Conservation (phyloP, 805 yeast genomes). For the Pichia heedii region DNA sequence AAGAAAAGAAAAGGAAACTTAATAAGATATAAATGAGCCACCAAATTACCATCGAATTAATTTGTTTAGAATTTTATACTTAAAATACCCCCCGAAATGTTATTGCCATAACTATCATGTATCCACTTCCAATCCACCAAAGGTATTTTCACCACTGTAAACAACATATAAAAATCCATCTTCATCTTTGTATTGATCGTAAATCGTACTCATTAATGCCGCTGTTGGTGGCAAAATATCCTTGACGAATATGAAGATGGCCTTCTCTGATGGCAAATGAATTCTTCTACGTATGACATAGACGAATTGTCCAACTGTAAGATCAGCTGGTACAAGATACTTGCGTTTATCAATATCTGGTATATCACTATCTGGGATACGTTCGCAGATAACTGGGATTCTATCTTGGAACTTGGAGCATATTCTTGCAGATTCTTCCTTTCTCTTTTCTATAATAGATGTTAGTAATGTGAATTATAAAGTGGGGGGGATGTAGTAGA, state of each 20-base stretch:
- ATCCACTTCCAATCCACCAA: constrained; percentile 44
- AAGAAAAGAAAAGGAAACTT: constrained; percentile 1
- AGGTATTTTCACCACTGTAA: constrained; percentile 96
- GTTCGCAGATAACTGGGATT: constrained; percentile 95
- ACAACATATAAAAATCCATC: constrained; percentile 95
- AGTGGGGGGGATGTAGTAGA: no score
- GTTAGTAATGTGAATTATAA: background rate
- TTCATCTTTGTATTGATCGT: constrained; percentile 95
- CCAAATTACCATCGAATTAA: background rate
- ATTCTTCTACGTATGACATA: constrained; percentile 95
- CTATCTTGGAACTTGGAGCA: constrained; percentile 83
- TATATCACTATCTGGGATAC: constrained; percentile 92
- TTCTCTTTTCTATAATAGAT: constrained; percentile 62
- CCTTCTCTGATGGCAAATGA: constrained; percentile 93
- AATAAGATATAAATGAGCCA: background rate
- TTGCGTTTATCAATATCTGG: constrained; percentile 96
- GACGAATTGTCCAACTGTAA: constrained; percentile 96
- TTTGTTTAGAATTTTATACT: no score
- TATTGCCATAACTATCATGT: background rate
- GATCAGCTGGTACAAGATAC: constrained; percentile 90
- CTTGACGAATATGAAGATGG: constrained; percentile 93
- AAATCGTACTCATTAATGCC: constrained; percentile 88
- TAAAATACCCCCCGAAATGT: background rate
- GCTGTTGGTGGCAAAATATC: constrained; percentile 98
- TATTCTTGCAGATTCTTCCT: constrained; percentile 89